These are phyloP conservation scores for Pseudogymnoascus sp. DNA, from an alignment of 2,329 filamentous ascomycete species.

Conservation along the genomic window DNA sequence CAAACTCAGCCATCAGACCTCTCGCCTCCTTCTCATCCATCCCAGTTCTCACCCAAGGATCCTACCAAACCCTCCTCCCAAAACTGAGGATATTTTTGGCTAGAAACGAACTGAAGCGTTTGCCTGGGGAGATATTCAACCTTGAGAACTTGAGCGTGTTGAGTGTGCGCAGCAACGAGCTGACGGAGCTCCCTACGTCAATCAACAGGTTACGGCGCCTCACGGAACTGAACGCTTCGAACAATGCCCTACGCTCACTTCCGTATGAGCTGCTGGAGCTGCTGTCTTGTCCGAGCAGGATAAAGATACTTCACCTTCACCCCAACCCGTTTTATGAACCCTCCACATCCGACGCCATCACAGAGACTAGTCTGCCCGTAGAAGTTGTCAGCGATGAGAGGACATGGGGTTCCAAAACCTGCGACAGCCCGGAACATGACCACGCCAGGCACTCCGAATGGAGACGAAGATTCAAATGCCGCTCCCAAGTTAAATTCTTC, in stretches of 20 bases:
- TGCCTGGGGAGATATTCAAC: slow-evolving; percentile 55
- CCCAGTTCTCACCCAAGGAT: slow-evolving; percentile 14
- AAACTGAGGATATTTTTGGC: slow-evolving; percentile 54
- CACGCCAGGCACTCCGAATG: slow-evolving; percentile 16
- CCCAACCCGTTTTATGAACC: slow-evolving; percentile 56
- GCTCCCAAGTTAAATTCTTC: slow-evolving; percentile 26
- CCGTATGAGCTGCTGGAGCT: slow-evolving; percentile 56
- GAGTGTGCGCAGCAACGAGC: slow-evolving; percentile 55
- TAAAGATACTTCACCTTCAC: slow-evolving; percentile 47
- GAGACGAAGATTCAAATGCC: slow-evolving; percentile 22
- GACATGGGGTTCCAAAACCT: background rate
- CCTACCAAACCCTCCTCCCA: slow-evolving; percentile 50
- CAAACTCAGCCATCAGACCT: slow-evolving; percentile 48
- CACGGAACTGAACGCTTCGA: slow-evolving; percentile 55
- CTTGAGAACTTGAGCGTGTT: slow-evolving; percentile 55
- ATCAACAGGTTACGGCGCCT: slow-evolving; percentile 53
- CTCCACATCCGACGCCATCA: background rate
- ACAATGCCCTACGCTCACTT: slow-evolving; percentile 53
- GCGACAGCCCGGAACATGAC: background rate
- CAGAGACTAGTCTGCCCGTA: background rate
- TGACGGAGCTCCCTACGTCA: slow-evolving; percentile 52
- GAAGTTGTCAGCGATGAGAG: background rate
- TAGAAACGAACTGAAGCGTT: slow-evolving; percentile 46
- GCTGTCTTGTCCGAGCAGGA: slow-evolving; percentile 36
- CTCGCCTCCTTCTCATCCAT: slow-evolving; percentile 44